A percentile compares a stretch with the other conserved stretches of the same genome.
These are phyloP conservation scores for Aureobasidium melanogenum DNA, from an alignment of 2,329 filamentous ascomycete species.

Conservation along the genomic window DNA sequence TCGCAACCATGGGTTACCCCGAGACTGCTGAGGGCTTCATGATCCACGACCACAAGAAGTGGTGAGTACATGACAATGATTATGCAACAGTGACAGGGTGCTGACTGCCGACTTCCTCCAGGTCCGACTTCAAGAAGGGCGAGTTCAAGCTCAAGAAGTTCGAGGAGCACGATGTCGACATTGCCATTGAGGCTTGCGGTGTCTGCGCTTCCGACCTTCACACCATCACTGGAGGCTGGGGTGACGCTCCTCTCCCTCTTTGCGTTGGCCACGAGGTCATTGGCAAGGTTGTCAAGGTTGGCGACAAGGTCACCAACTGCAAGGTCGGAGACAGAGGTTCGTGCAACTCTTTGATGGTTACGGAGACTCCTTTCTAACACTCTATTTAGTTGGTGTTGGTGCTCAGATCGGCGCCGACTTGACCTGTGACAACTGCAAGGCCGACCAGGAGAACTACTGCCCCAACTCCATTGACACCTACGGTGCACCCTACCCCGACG, in stretches of 20 bases:
- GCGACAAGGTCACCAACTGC: constrained; percentile 40
- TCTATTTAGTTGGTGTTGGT: constrained; percentile 39
- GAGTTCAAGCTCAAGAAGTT: constrained; percentile 79
- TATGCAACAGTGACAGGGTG: constrained; percentile 25
- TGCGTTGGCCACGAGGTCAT: constrained; percentile 58
- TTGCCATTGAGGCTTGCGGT: constrained; percentile 76
- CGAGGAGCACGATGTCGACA: constrained; percentile 76
- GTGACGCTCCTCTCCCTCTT: constrained; percentile 52
- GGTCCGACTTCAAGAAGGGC: constrained; percentile 16
- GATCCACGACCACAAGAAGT: constrained; percentile 51
- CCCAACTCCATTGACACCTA: constrained; percentile 42
- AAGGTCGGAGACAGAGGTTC: constrained; percentile 31
- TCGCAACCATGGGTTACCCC: constrained; percentile 40
- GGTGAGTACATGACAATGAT: constrained; percentile 23
- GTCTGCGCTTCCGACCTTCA: constrained; percentile 43
- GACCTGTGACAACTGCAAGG: constrained; percentile 43
- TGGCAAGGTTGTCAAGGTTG: constrained; percentile 41
- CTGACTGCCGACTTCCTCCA: not conserved
- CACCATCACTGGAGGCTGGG: constrained; percentile 52
- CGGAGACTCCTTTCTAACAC: constrained; percentile 15
- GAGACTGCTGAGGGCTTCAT: constrained; percentile 43
- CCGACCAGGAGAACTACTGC: constrained; percentile 46
- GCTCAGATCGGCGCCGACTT: constrained; percentile 42
- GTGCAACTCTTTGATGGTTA: not conserved
- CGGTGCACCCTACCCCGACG: constrained; percentile 42